A percentile compares a stretch with the other conserved stretches of the same genome.
Conservation (phyloP, 805 yeast species). For the Lipomyces kockii region DNA sequence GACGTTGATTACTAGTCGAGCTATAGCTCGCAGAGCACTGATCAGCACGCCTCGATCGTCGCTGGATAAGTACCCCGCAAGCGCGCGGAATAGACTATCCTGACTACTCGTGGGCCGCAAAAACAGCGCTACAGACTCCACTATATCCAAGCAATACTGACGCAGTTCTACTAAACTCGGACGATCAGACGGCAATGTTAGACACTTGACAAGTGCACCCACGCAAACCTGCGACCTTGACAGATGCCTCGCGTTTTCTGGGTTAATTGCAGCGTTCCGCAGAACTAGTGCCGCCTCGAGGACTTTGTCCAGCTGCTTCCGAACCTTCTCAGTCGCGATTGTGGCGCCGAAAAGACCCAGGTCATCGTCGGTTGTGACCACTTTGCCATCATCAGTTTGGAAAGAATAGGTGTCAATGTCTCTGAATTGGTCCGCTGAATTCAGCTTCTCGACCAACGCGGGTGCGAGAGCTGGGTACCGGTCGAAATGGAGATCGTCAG, state of each 20-base stretch:
- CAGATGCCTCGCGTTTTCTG: conserved; percentile 77
- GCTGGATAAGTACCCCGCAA: conserved; percentile 57
- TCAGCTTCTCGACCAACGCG: conserved; percentile 49
- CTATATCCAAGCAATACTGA: conserved; percentile 72
- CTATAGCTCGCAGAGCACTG: conserved; percentile 72
- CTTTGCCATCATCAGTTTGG: neutral
- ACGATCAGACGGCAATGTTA: conserved; percentile 43
- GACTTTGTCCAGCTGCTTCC: conserved; percentile 40
- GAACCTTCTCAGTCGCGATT: neutral
- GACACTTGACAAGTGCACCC: conserved; percentile 50
- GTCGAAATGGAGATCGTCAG: conserved; percentile 56
- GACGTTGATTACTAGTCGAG: conserved; percentile 74
- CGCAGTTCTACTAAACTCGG: conserved; percentile 58
- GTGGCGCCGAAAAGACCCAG: conserved; percentile 22
- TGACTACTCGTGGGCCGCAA: conserved; percentile 27
- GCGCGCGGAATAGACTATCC: conserved; percentile 67
- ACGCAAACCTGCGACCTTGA: conserved; percentile 59
- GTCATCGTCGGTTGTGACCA: conserved; percentile 32
- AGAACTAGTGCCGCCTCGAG: conserved; percentile 66
- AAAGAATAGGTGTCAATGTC: conserved; percentile 9
- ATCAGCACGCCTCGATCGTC: conserved; percentile 73
- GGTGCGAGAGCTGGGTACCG: conserved; percentile 48
- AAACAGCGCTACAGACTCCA: conserved; percentile 71
- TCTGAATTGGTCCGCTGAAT: conserved; percentile 10
- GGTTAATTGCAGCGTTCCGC: conserved; percentile 83